These are phyloP conservation scores for Leishmania tropica DNA, from an alignment of 208 protist genomes.

Conservation along the genomic window DNA sequence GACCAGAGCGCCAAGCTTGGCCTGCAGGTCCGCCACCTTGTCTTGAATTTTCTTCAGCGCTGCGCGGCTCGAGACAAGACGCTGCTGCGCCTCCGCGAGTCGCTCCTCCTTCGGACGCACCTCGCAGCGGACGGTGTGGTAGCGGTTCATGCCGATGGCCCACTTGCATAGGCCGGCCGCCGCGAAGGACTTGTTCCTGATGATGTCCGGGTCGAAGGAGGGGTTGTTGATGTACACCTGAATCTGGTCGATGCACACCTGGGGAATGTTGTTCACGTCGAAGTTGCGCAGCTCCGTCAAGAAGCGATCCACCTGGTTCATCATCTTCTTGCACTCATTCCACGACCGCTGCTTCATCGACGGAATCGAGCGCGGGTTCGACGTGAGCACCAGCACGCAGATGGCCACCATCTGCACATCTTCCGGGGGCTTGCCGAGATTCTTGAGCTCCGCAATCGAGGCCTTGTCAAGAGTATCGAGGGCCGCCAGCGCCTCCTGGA, in stretches of 20 bases:
- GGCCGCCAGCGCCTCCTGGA: slow-evolving; percentile 95
- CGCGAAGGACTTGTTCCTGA: slow-evolving; percentile 94
- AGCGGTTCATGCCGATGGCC: slow-evolving; percentile 96
- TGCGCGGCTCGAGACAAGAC: slow-evolving; percentile 84
- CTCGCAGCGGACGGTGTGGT: slow-evolving; percentile 96
- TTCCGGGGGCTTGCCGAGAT: slow-evolving; percentile 95
- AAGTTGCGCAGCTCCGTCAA: slow-evolving; percentile 93
- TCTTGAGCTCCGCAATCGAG: slow-evolving; percentile 97
- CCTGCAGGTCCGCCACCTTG: slow-evolving; percentile 94
- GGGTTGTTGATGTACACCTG: slow-evolving; percentile 93
- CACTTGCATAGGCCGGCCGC: slow-evolving; percentile 98
- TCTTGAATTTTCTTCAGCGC: slow-evolving; percentile 95
- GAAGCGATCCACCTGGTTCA: slow-evolving; percentile 96
- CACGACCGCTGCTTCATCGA: slow-evolving; percentile 93
- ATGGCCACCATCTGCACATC: slow-evolving; percentile 96
- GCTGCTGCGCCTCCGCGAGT: slow-evolving; percentile 91
- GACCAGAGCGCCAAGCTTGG: slow-evolving; percentile 93
- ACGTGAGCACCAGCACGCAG: slow-evolving; percentile 95
- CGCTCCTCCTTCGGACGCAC: slow-evolving; percentile 97
- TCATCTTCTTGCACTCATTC: slow-evolving; percentile 97
- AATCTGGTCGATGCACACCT: slow-evolving; percentile 94
- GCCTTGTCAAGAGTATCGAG: slow-evolving; percentile 98
- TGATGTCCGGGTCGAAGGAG: slow-evolving; percentile 90
- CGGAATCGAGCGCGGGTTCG: slow-evolving; percentile 90
- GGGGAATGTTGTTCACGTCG: slow-evolving; percentile 97